Conservation (phyloP, 768 basidiomycete species). For the Termitomyces sp. region DNA sequence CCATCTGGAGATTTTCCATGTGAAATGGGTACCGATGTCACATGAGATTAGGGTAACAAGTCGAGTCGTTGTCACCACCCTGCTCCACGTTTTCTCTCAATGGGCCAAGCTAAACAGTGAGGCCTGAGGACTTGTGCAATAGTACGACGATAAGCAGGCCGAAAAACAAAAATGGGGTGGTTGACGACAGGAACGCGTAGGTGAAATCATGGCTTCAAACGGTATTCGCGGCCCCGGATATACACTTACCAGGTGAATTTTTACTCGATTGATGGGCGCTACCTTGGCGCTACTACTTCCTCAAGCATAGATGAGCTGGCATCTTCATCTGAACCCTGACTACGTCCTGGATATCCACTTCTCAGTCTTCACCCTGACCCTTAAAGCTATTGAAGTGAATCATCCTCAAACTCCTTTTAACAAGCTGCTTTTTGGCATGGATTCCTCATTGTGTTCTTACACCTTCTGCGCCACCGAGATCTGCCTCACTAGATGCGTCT, state of each 20-base stretch:
- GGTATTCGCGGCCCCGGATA: background rate
- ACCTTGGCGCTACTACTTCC: too few species aligned
- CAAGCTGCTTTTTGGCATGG: background rate
- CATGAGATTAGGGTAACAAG: background rate
- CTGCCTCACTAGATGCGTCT: background rate
- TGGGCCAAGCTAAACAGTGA: background rate
- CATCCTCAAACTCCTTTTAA: background rate
- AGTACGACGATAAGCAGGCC: background rate
- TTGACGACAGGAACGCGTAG: background rate
- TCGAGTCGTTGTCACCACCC: background rate
- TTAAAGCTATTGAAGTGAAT: background rate
- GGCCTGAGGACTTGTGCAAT: background rate
- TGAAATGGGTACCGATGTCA: background rate
- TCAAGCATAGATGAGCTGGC: background rate
- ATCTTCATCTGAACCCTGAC: background rate
- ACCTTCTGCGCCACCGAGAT: background rate
- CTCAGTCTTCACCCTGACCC: background rate
- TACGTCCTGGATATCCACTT: background rate
- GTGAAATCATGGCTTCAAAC: background rate
- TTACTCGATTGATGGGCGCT: background rate
- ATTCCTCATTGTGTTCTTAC: background rate
- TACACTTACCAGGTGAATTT: background rate
- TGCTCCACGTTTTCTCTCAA: background rate
- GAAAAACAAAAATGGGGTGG: background rate
- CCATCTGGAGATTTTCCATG: background rate